Conservation (phyloP, 192 early-diverging fungal genomes). For the Coemansia sp. region DNA sequence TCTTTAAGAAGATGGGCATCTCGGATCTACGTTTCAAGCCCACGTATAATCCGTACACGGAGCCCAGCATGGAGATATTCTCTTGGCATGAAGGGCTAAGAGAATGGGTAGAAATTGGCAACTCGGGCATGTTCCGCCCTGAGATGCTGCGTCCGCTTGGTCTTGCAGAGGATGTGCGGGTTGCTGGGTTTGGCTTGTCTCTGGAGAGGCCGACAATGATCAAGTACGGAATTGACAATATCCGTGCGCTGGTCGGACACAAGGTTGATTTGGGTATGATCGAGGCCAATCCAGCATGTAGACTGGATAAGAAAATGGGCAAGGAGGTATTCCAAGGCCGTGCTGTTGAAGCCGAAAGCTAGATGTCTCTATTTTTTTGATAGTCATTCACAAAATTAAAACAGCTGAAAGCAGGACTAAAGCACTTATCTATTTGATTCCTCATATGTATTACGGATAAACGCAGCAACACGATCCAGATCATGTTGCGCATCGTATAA, state of each 20-base stretch:
- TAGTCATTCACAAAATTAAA: neutral
- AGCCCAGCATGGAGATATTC: constrained; percentile 99
- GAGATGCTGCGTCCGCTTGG: constrained; percentile 97
- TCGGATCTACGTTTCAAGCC: constrained; percentile 97
- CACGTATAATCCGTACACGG: constrained; percentile 99
- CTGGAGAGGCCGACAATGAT: constrained; percentile 99
- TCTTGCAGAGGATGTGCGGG: constrained; percentile 88
- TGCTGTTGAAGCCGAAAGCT: constrained; percentile 2
- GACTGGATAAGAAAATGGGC: constrained; percentile 76
- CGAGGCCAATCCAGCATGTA: constrained; percentile 82
- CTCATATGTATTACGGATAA: constrained; percentile 24
- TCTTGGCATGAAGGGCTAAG: constrained; percentile 87
- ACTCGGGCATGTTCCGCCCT: constrained; percentile 99
- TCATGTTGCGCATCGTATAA: constrained; percentile 32
- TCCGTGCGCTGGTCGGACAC: constrained; percentile 92
- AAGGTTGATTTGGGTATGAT: constrained; percentile 91
- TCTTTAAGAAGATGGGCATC: constrained; percentile 97
- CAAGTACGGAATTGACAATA: constrained; percentile 92
- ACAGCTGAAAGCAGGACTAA: neutral
- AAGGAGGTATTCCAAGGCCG: constrained; percentile 23
- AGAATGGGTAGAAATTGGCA: constrained; percentile 95
- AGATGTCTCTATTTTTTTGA: neutral
- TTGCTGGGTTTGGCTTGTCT: constrained; percentile 97
- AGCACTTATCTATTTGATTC: constrained; percentile 3
- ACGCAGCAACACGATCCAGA: constrained; percentile 20